Conservation (phyloP, 2,329 filamentous ascomycete genomes). For the Blastomyces parvus region DNA sequence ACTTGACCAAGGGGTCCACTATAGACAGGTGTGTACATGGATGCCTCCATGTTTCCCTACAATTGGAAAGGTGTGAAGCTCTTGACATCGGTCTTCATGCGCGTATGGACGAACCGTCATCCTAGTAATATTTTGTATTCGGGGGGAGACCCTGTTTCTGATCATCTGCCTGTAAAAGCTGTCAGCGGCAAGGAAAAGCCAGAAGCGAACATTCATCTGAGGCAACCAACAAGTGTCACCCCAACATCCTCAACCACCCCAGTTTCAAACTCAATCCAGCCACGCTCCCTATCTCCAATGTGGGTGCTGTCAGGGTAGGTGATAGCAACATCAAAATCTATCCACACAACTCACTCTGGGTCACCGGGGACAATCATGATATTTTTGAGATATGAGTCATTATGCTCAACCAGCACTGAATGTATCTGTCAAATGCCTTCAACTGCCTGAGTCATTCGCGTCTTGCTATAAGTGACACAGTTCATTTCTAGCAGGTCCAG, state of each 20-base stretch:
- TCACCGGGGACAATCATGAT: constrained; percentile 14
- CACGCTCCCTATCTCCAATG: constrained; percentile 2
- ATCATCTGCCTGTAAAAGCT: constrained; percentile 13
- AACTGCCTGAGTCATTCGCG: no score
- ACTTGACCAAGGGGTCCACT: no score
- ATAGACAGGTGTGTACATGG: no score
- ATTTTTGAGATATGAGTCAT: constrained; percentile 17
- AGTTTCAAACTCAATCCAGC: constrained; percentile 5
- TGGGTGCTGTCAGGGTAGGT: not conserved
- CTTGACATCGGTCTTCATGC: not conserved
- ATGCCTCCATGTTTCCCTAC: no score
- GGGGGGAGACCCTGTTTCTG: constrained; percentile 13
- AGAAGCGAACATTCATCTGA: not conserved
- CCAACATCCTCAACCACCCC: constrained; percentile 11
- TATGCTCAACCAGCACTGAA: not conserved
- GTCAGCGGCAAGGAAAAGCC: constrained; percentile 10
- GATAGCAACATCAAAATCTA: constrained; percentile 12
- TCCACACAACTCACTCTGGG: constrained; percentile 11
- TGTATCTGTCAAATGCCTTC: no score
- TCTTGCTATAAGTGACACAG: no score
- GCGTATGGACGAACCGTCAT: not conserved
- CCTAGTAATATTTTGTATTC: constrained; percentile 16
- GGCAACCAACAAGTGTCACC: constrained; percentile 12
- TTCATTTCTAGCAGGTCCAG: no score
- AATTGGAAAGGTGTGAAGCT: no score